phyloP scores from a whole-genome alignment of 2,329 filamentous ascomycete species.

The Claviceps sorghi region DNA sequence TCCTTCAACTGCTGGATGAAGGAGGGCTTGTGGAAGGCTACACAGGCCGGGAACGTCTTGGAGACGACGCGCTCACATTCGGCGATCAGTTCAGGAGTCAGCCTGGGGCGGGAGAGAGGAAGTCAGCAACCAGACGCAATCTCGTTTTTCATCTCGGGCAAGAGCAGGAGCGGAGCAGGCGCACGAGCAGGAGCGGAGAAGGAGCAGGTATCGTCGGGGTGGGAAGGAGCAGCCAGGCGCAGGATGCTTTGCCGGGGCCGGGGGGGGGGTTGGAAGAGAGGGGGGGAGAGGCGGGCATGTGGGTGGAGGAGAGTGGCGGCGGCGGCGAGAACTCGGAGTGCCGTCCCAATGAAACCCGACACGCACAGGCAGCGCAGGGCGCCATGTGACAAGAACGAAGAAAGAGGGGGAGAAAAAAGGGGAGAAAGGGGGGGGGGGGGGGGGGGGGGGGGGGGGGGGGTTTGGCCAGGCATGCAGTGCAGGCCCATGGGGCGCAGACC shows the following conservation, averaged over 20 bases:
- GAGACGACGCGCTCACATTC: constrained; percentile 47
- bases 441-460: too few relatives aligned
- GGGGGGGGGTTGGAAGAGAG: too few relatives aligned
- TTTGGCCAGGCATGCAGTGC: not conserved
- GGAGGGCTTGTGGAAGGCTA: constrained; percentile 48
- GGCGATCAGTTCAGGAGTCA: constrained; percentile 42
- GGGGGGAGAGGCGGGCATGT: too few relatives aligned
- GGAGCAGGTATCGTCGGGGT: too few relatives aligned
- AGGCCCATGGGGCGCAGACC: not conserved
- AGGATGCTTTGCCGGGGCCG: not conserved
- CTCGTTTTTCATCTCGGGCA: not conserved
- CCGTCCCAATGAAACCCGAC: too few relatives aligned
- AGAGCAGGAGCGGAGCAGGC: too few relatives aligned
- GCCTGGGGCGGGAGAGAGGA: constrained; percentile 17
- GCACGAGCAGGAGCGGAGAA: not conserved
- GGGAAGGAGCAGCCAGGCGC: not conserved
- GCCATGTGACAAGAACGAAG: not conserved
- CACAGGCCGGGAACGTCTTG: constrained; percentile 46
- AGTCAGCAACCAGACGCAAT: constrained; percentile 7
- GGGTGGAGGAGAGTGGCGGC: too few relatives aligned
- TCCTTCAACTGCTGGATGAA: constrained; percentile 47
- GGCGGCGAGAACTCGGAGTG: not conserved
- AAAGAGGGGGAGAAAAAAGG: too few relatives aligned
- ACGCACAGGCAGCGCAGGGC: too few relatives aligned
- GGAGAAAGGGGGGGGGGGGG: not conserved